These are phyloP conservation scores for Dianthus caryophyllus DNA, from an alignment of 148 eudicot species.

Conservation along the genomic window DNA sequence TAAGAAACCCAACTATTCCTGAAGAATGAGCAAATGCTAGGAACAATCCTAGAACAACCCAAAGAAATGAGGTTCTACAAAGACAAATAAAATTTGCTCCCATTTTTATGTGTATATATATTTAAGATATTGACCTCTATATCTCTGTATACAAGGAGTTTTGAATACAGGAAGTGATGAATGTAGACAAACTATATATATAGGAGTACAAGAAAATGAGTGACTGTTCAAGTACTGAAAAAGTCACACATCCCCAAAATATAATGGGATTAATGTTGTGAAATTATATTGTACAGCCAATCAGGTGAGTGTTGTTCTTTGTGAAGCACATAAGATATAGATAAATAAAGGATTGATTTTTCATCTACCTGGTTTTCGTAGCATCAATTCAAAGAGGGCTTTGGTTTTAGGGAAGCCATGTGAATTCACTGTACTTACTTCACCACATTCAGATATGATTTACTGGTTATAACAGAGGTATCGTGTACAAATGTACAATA, in stretches of 20 bases:
- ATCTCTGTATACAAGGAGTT: not conserved
- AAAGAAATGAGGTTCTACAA: slow-evolving; percentile 33
- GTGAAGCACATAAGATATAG: slow-evolving; percentile 37
- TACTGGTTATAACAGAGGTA: too few relatives aligned
- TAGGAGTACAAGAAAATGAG: too few relatives aligned
- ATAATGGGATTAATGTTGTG: not conserved
- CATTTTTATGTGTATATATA: slow-evolving; percentile 26
- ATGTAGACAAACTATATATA: not conserved
- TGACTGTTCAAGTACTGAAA: slow-evolving; percentile 18
- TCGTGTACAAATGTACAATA: too few relatives aligned
- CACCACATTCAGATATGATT: too few relatives aligned
- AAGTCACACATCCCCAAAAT: slow-evolving; percentile 34
- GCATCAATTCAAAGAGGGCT: slow-evolving; percentile 33
- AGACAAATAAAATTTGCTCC: slow-evolving; percentile 27
- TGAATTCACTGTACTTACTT: slow-evolving; percentile 50
- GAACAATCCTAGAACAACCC: slow-evolving; percentile 31
- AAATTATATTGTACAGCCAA: slow-evolving; percentile 29
- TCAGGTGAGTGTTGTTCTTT: slow-evolving; percentile 39
- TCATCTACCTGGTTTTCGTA: slow-evolving; percentile 30
- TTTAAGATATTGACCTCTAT: too few relatives aligned
- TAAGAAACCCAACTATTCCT: slow-evolving; percentile 29
- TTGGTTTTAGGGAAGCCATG: slow-evolving; percentile 80
- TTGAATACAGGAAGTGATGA: not conserved
- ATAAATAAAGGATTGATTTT: too few relatives aligned
- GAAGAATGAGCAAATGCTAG: slow-evolving; percentile 23